phyloP scores from a whole-genome alignment of 2,329 filamentous ascomycete species.

The Sclerotinia subarctica region DNA sequence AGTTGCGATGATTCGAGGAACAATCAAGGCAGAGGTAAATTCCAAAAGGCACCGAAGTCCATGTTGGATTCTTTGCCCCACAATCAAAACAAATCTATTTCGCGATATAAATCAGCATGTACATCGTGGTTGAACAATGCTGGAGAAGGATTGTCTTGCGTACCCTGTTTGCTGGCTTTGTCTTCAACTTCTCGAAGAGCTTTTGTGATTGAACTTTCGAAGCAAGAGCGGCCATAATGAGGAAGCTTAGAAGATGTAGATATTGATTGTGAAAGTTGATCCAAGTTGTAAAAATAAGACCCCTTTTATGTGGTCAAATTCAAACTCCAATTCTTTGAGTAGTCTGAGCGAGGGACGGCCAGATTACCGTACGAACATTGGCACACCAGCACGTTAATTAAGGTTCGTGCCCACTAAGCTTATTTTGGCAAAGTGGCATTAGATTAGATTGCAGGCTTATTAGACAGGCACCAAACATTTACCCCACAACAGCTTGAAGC shows the following conservation, averaged over 20 bases:
- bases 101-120: slow-evolving; percentile 25
- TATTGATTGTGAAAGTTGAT: not conserved
- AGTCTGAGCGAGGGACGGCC: slow-evolving; percentile 27
- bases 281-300: slow-evolving; percentile 5
- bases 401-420: slow-evolving; percentile 11
- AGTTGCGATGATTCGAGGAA: slow-evolving; percentile 93
- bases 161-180: slow-evolving; percentile 92
- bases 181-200: slow-evolving; percentile 96
- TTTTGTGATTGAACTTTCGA: slow-evolving; percentile 93
- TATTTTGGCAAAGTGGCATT: slow-evolving; percentile 3
- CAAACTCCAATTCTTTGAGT: slow-evolving; percentile 4
- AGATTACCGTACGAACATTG: slow-evolving; percentile 35
- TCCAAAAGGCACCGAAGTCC: slow-evolving; percentile 94
- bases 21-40: slow-evolving; percentile 99
- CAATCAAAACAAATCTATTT: slow-evolving; percentile 94
- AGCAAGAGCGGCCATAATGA: slow-evolving; percentile 63
- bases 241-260: slow-evolving; percentile 3
- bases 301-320: slow-evolving; percentile 24
- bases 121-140: not conserved
- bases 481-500: slow-evolving; percentile 18
- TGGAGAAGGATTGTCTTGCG: slow-evolving; percentile 37
- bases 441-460: not conserved
- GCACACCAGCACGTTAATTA: not conserved
- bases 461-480: too few species aligned
- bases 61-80: slow-evolving; percentile 94